Base-by-base conservation (phyloP, 1,139 yeast genomes). In the Meyerozyma guilliermondii region DNA sequence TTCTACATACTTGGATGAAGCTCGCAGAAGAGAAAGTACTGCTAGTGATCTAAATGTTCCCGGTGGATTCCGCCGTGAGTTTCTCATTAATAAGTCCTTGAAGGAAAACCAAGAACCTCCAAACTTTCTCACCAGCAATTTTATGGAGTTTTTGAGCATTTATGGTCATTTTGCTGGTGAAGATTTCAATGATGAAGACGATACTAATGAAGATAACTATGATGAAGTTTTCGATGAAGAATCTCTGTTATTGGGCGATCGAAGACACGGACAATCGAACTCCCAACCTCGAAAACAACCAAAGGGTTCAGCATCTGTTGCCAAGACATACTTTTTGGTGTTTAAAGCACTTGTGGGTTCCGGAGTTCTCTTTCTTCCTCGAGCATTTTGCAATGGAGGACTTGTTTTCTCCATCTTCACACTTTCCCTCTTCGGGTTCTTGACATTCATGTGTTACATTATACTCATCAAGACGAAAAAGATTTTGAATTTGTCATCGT, bases 161-260 rank as follows among this genome's bases (percentile, higher is more conserved):
- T 84, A 84, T 58, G 94, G 94, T 4, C 91, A 84, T 66, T 85
- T 85, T 62, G 92, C 92, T 1, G 94, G 94, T 52, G 94, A 85
- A 62, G 78, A 81, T 36, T 73, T 85, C 46, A 88, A 83, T 52
- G 84, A 80, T 54, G 91, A 83, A 49, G 86, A 83, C 45, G 77
- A 79, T 10, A 79, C 71, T 18, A 76, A 67, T 2, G 69, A 64
- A 6, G 71, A 65, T 24, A 54, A 49, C 6, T 65, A 58, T 8
- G 72, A 60, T 4, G 71, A 58, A 11, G 60, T 58, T 3, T 58
- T 59, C 33, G 63, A 59, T 42, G 63, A 59, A 39, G 63, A 58
- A 36, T 47, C 58, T n/a, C 52, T 52, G 39, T 47, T 58, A 24
- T 47, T 58, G 41, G 46, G 45, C 9, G 56, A 52, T 28, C 50